Evolutionary conservation across 192 early-diverging fungal species (phyloP).

Genomic region (Diversispora eburnea): DNA sequence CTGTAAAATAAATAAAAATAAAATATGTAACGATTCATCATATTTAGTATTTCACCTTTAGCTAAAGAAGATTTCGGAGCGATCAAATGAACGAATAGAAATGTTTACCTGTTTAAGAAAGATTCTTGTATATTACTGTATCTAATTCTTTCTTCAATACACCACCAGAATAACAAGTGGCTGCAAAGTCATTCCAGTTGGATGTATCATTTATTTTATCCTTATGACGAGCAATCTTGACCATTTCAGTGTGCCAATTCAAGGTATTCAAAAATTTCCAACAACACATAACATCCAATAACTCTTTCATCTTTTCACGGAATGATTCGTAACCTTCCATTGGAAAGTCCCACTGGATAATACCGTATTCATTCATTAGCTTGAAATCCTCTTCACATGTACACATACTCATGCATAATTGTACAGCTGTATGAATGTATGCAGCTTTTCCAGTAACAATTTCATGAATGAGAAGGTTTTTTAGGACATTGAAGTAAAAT

Average conservation of each 20-base stretch:
- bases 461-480: conserved; percentile 14
- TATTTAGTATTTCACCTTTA: too few relatives aligned
- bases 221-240: conserved; percentile 14
- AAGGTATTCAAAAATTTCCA: conserved; percentile 21
- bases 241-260: conserved; percentile 19
- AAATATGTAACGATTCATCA: too few relatives aligned
- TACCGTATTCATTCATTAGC: conserved; percentile 12
- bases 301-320: conserved; percentile 12
- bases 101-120: neutral
- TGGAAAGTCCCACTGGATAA: conserved; percentile 22
- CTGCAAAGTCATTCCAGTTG: conserved; percentile 1
- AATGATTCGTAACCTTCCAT: conserved; percentile 7
- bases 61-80: too few relatives aligned
- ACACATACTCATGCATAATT: conserved; percentile 15
- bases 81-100: too few relatives aligned
- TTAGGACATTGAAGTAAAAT: conserved; percentile 13
- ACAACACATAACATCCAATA: conserved; percentile 19
- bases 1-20: too few relatives aligned
- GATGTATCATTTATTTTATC: neutral
- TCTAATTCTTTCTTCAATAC: neutral
- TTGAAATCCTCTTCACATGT: conserved; percentile 20
- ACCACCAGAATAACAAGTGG: conserved; percentile 3
- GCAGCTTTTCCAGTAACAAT: conserved; percentile 17
- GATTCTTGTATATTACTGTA: neutral
- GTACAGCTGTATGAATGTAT: conserved; percentile 8